Percentiles rank a stretch among this genome's conserved stretches.
Evolutionary conservation across 805 yeast species (phyloP).

Genomic region (Teunomyces pallodes): DNA sequence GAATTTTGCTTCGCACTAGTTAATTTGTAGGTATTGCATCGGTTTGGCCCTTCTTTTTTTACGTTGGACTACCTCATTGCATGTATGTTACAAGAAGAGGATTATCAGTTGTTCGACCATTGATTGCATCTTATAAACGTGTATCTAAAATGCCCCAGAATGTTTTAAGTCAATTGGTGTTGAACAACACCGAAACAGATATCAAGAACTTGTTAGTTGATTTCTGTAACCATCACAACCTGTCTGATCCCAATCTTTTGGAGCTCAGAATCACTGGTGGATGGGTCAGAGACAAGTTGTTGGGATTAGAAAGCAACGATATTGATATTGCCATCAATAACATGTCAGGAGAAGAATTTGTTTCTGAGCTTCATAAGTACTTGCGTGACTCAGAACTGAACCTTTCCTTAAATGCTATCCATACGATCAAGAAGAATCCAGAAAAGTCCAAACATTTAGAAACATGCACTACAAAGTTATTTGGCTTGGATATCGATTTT

Average conservation of each 20-base stretch:
- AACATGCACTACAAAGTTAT: conserved; percentile 88
- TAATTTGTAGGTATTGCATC: neutral
- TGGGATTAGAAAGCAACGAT: conserved; percentile 80
- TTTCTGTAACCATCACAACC: conserved; percentile 39
- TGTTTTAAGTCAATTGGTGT: conserved; percentile 1
- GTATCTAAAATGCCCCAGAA: neutral
- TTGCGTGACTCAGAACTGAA: conserved; percentile 25
- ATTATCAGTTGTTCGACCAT: neutral
- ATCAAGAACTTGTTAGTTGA: conserved; percentile 40
- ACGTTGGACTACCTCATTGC: neutral
- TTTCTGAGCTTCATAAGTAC: conserved; percentile 58
- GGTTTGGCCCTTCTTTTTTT: neutral
- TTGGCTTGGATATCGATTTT: conserved; percentile 85
- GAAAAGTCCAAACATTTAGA: conserved; percentile 95
- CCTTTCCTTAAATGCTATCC: conserved; percentile 46
- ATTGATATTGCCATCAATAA: conserved; percentile 87
- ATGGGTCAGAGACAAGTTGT: conserved; percentile 94
- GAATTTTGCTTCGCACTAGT: neutral
- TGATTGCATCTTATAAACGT: neutral
- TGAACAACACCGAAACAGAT: conserved; percentile 37
- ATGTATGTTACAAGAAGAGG: neutral
- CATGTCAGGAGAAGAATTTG: conserved; percentile 85
- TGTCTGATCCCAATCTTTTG: conserved; percentile 22
- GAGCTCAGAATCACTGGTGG: conserved; percentile 90
- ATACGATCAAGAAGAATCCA: conserved; percentile 87